Percentiles rank a stretch among this genome's conserved stretches.
Conservation (phyloP, 2,329 filamentous ascomycete genomes). For the Erysiphe neolycopersici region DNA sequence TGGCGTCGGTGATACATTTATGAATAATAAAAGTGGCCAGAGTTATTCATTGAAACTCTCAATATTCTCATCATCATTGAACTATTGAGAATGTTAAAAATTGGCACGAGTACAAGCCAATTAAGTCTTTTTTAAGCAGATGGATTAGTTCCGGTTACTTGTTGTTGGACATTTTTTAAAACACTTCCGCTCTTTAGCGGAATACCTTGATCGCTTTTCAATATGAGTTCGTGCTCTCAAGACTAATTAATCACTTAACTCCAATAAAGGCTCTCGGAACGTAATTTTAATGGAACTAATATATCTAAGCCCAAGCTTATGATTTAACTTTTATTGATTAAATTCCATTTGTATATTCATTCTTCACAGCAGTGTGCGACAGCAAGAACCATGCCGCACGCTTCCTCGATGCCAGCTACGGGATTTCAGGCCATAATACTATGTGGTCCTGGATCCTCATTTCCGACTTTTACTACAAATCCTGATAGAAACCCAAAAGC, state of each 20-base stretch:
- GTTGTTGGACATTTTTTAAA: too few relatives aligned
- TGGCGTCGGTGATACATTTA: slow-evolving; percentile 38
- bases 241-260: neutral
- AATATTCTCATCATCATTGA: neutral
- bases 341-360: too few relatives aligned
- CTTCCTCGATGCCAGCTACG: slow-evolving; percentile 41
- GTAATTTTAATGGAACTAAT: too few relatives aligned
- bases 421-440: slow-evolving; percentile 65
- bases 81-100: neutral
- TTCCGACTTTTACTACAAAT: slow-evolving; percentile 59
- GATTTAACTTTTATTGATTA: too few relatives aligned
- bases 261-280: neutral
- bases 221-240: neutral
- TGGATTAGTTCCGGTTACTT: too few relatives aligned
- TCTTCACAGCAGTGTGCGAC: neutral
- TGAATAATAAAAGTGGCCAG: slow-evolving; percentile 2
- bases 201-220: neutral
- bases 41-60: neutral
- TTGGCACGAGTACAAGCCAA: too few relatives aligned
- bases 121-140: too few relatives aligned
- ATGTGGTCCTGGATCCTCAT: slow-evolving; percentile 57
- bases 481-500: slow-evolving; percentile 63
- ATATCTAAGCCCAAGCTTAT: too few relatives aligned
- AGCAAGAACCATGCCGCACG: slow-evolving; percentile 41
- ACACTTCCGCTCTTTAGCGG: neutral